phyloP scores from a whole-genome alignment of 1,284 basidiomycete genomes.

The Pseudozyma pruni region DNA sequence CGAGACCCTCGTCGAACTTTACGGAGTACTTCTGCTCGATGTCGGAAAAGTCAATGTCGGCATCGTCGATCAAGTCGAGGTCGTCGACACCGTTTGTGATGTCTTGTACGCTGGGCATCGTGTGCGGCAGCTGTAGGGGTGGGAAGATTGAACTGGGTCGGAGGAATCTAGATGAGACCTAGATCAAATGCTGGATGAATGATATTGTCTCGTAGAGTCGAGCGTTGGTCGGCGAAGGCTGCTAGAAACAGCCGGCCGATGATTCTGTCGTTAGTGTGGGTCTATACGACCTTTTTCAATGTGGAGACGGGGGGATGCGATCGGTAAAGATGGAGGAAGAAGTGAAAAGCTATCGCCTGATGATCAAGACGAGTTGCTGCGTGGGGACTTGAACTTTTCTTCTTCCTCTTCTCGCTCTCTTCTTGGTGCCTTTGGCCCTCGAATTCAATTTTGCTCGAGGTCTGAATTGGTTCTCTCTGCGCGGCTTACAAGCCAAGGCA shows the following conservation, averaged over 20 bases:
- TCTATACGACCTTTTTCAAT: constrained; percentile 47
- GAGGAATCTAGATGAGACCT: constrained; percentile 1
- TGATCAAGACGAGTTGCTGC: constrained; percentile 1
- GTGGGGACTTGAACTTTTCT: not conserved
- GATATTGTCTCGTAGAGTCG: not conserved
- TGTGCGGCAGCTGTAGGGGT: constrained; percentile 5
- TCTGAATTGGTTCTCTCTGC: constrained; percentile 3
- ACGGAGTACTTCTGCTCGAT: constrained; percentile 84
- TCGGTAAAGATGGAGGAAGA: not conserved
- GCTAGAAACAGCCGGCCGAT: constrained; percentile 13
- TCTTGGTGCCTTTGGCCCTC: not conserved
- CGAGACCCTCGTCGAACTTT: constrained; percentile 68
- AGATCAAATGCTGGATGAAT: constrained; percentile 13
- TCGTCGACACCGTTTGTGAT: constrained; percentile 57
- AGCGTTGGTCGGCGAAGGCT: constrained; percentile 24
- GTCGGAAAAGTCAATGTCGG: constrained; percentile 89
- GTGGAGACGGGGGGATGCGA: not conserved
- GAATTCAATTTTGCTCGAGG: constrained; percentile 5
- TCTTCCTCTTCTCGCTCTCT: constrained; percentile 1
- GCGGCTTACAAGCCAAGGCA: not conserved
- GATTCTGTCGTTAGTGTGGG: constrained; percentile 4
- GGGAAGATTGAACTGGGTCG: not conserved
- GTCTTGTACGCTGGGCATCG: constrained; percentile 43
- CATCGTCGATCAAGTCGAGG: constrained; percentile 65
- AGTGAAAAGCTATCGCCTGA: not conserved